A percentile compares a stretch with the other conserved stretches of the same genome.
These are phyloP conservation scores for Termitomyces sp. DNA, from an alignment of 768 basidiomycete species.

Conservation along the genomic window DNA sequence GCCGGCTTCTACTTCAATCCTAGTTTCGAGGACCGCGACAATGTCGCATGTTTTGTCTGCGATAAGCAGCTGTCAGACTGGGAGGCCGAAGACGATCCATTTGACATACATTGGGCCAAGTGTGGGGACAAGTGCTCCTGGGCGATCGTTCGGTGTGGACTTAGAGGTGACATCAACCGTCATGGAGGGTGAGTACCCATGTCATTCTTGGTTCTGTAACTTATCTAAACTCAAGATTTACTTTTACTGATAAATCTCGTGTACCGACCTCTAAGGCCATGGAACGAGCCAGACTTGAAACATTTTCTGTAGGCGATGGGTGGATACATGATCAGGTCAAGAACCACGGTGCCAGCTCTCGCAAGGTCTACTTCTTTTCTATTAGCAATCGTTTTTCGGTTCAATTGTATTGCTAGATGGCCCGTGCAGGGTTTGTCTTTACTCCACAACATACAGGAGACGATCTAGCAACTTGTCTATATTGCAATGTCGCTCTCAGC, in stretches of 20 bases:
- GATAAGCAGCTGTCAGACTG: constrained; percentile 78
- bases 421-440: constrained; percentile 83
- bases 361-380: constrained; percentile 43
- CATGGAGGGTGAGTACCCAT: constrained; percentile 41
- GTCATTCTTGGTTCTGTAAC: not conserved
- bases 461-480: constrained; percentile 82
- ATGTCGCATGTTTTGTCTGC: constrained; percentile 82
- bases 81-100: constrained; percentile 83
- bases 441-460: constrained; percentile 63
- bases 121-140: constrained; percentile 65
- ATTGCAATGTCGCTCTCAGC: constrained; percentile 73
- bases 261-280: constrained; percentile 63
- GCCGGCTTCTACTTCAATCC: constrained; percentile 90
- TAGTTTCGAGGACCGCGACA: constrained; percentile 60
- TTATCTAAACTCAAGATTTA: constrained; percentile 39
- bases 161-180: constrained; percentile 51
- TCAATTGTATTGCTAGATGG: constrained; percentile 53
- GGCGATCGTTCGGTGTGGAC: constrained; percentile 75
- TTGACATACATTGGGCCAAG: constrained; percentile 73
- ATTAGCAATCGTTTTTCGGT: not conserved
- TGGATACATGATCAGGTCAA: constrained; percentile 68
- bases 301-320: constrained; percentile 47
- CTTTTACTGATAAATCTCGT: constrained; percentile 52
- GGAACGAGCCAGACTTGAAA: constrained; percentile 67
- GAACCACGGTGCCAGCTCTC: constrained; percentile 66